Evolutionary conservation across 2,329 filamentous ascomycete genomes (phyloP).

Genomic region (Epichloe coenophiala): DNA sequence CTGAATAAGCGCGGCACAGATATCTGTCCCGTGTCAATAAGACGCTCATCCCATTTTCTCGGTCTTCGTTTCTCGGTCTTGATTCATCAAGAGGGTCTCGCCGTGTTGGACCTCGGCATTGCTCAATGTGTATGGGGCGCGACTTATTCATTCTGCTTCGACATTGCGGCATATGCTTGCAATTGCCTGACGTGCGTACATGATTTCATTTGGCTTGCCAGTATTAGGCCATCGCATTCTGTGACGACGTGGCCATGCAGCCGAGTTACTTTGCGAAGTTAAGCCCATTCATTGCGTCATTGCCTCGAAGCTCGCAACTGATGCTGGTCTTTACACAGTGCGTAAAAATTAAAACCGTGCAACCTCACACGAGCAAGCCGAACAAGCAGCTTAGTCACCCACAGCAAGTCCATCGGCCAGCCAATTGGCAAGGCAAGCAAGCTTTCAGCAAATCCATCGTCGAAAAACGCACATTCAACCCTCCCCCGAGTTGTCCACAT

Average conservation of each 20-base stretch:
- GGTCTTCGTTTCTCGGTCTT: neutral
- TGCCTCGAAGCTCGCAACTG: too few relatives aligned
- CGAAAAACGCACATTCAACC: conserved; percentile 11
- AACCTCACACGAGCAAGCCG: too few relatives aligned
- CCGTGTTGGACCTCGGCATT: neutral
- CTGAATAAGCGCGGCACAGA: neutral
- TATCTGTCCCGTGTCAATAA: too few relatives aligned
- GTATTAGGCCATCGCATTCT: too few relatives aligned
- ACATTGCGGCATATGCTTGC: neutral
- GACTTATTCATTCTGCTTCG: neutral
- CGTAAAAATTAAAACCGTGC: neutral
- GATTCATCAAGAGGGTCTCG: neutral
- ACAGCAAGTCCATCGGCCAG: conserved; percentile 17
- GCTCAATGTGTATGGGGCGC: neutral
- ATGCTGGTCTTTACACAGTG: too few relatives aligned
- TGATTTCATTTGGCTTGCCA: too few relatives aligned
- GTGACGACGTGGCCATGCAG: too few relatives aligned
- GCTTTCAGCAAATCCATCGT: conserved; percentile 14
- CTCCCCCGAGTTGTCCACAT: conserved; percentile 5
- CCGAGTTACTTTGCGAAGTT: too few relatives aligned
- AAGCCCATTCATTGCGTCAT: too few relatives aligned
- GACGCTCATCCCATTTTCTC: neutral
- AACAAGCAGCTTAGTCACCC: conserved; percentile 19
- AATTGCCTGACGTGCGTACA: neutral
- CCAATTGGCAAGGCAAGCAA: conserved; percentile 2